Percentiles rank a stretch among this genome's conserved stretches.
phyloP scores from a whole-genome alignment of 2,329 filamentous ascomycete genomes.

The Paracamarosporium sp. region DNA sequence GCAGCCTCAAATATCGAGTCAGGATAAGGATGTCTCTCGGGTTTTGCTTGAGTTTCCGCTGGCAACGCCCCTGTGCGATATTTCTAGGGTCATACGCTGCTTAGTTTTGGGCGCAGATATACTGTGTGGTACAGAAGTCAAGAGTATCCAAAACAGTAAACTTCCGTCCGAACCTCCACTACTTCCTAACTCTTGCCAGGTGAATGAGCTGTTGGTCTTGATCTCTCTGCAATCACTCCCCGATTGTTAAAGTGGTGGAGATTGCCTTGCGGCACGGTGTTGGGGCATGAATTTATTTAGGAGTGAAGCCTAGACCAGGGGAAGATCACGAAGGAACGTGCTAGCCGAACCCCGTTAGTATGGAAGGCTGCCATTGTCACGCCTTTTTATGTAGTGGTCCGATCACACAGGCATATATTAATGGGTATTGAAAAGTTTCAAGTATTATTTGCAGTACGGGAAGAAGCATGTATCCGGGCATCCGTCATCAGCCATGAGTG shows the following conservation, averaged over 20 bases:
- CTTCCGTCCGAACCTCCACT: neutral
- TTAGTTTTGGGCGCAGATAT: neutral
- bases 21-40: neutral
- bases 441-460: constrained; percentile 26
- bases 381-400: neutral
- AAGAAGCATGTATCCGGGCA: constrained; percentile 11
- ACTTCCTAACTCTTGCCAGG: neutral
- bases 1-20: neutral
- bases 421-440: constrained; percentile 11
- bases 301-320: neutral
- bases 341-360: constrained; percentile 1
- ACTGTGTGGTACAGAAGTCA: neutral
- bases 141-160: neutral
- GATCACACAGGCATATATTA: neutral
- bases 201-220: neutral
- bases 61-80: neutral
- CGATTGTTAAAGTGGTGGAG: neutral
- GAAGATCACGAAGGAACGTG: neutral
- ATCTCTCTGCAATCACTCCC: neutral
- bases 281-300: neutral
- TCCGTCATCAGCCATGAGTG: constrained; percentile 1
- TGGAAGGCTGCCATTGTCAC: neutral
- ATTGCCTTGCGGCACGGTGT: neutral
- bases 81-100: neutral
- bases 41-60: neutral